Evolutionary conservation across 306 rosid species (phyloP).

Genomic region (Quercus suber): DNA sequence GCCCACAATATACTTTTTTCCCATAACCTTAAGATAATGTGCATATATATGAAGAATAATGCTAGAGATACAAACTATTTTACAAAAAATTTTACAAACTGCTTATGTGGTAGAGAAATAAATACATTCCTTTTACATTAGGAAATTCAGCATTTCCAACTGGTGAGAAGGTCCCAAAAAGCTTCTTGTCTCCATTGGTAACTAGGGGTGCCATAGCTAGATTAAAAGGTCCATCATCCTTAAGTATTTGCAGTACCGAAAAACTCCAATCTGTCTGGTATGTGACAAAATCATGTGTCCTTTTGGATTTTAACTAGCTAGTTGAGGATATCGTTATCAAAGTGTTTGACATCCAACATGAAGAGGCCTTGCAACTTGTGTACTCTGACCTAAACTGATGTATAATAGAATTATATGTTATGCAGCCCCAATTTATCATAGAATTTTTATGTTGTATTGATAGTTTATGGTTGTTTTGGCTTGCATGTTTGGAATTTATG

Average conservation of each 20-base stretch:
- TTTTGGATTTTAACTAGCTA: conserved; percentile 41
- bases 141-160: conserved; percentile 69
- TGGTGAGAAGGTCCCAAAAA: conserved; percentile 77
- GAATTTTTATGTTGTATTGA: not conserved
- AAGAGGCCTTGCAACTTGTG: conserved; percentile 64
- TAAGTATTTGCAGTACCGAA: conserved; percentile 73
- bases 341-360: conserved; percentile 75
- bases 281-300: not conserved
- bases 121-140: conserved; percentile 84
- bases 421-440: conserved; percentile 14
- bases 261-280: conserved; percentile 93
- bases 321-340: conserved; percentile 80
- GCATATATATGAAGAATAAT: no score
- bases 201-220: conserved; percentile 91
- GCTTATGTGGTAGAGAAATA: conserved; percentile 1
- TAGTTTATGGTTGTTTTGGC: not conserved
- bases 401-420: conserved; percentile 2
- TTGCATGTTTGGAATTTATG: not conserved
- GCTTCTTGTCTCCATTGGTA: conserved; percentile 94
- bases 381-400: conserved; percentile 28
- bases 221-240: conserved; percentile 89
- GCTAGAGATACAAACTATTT: no score
- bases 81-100: no score
- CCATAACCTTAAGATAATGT: no score
- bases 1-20: not conserved